These are phyloP conservation scores for Moesziomyces antarcticus DNA, from an alignment of 1,284 basidiomycete genomes.

Conservation along the genomic window DNA sequence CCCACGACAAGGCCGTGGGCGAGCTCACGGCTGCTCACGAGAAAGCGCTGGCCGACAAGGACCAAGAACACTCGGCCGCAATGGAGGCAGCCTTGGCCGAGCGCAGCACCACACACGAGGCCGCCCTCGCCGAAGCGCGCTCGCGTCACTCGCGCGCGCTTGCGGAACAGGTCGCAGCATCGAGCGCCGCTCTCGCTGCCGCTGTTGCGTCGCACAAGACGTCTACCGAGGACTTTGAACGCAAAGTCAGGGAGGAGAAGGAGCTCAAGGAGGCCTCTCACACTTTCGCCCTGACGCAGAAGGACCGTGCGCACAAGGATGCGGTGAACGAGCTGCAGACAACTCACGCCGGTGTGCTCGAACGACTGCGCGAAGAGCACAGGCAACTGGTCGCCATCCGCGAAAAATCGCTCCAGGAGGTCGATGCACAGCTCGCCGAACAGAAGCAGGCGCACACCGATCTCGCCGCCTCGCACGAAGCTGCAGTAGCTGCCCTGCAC, in stretches of 20 bases:
- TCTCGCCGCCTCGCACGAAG: constrained; percentile 15
- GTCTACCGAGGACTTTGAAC: constrained; percentile 33
- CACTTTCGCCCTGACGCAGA: constrained; percentile 36
- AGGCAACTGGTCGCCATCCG: constrained; percentile 25
- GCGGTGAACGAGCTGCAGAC: constrained; percentile 27
- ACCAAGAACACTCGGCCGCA: constrained; percentile 27
- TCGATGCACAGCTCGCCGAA: constrained; percentile 26
- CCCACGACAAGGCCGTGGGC: constrained; percentile 30
- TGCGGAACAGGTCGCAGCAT: constrained; percentile 52
- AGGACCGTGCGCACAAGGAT: constrained; percentile 45
- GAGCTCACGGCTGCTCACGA: constrained; percentile 27
- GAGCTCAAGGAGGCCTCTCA: constrained; percentile 43
- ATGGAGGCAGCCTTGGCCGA: constrained; percentile 40
- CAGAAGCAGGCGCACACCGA: constrained; percentile 12
- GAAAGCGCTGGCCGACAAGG: constrained; percentile 23
- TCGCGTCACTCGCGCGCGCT: constrained; percentile 56
- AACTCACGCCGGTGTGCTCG: constrained; percentile 24
- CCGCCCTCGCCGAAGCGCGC: constrained; percentile 52
- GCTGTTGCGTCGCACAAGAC: constrained; percentile 50
- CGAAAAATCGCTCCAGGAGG: constrained; percentile 28
- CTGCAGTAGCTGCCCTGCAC: constrained; percentile 15
- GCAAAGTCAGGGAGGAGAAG: constrained; percentile 39
- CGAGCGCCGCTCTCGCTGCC: constrained; percentile 44
- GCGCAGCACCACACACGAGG: constrained; percentile 50
- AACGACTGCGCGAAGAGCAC: constrained; percentile 33